phyloP scores from a whole-genome alignment of 495 filamentous ascomycete genomes.

The Rhypophila decipiens region DNA sequence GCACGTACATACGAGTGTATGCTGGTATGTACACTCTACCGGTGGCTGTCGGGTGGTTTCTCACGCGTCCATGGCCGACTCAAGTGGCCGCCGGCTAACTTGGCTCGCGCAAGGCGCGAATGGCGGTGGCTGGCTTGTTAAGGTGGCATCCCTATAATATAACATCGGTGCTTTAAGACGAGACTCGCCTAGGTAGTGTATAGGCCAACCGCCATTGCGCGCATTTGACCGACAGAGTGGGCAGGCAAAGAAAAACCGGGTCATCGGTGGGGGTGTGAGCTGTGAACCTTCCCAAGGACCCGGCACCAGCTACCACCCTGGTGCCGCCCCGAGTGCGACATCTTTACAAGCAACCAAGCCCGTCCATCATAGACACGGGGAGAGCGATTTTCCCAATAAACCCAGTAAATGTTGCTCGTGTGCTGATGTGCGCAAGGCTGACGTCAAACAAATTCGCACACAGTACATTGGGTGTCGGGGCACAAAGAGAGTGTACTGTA shows the following conservation, averaged over 20 bases:
- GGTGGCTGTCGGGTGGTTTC: conserved; percentile 5
- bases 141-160: conserved; percentile 13
- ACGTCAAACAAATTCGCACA: conserved; percentile 11
- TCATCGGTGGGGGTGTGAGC: conserved; percentile 7
- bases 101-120: conserved; percentile 8
- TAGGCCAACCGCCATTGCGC: conserved; percentile 7
- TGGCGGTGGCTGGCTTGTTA: conserved; percentile 11
- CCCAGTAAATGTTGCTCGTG: neutral
- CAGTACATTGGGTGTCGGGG: conserved; percentile 7
- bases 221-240: conserved; percentile 6
- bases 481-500: too few species aligned
- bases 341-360: neutral
- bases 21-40: conserved; percentile 3
- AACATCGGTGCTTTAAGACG: conserved; percentile 8
- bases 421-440: conserved; percentile 4
- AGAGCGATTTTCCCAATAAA: neutral
- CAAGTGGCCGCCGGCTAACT: conserved; percentile 8
- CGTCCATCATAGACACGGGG: neutral
- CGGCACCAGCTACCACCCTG: conserved; percentile 7
- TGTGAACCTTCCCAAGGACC: conserved; percentile 11
- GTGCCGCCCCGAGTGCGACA: too few species aligned
- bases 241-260: conserved; percentile 18
- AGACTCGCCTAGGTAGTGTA: conserved; percentile 13
- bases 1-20: conserved; percentile 3
- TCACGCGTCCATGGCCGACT: conserved; percentile 3